A percentile compares a stretch with the other conserved stretches of the same genome.
phyloP scores from a whole-genome alignment of 306 rosid genomes.

The Castanospermum australe region DNA sequence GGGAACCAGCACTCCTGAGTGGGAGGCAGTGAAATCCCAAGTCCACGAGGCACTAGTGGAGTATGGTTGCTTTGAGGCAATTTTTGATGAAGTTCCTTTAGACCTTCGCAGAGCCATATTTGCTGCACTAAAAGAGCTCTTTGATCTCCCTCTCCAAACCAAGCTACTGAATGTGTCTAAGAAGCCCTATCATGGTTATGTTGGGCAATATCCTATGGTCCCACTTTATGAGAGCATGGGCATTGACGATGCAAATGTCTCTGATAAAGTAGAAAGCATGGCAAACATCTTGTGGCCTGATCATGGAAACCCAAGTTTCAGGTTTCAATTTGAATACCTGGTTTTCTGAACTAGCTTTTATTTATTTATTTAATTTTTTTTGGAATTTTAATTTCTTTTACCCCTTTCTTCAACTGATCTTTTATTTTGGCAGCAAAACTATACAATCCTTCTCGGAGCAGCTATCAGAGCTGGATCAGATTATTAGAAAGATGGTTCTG shows the following conservation, averaged over 20 bases:
- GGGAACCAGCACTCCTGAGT: constrained; percentile 34
- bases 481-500: constrained; percentile 67
- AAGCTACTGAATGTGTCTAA: constrained; percentile 51
- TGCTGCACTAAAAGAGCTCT: constrained; percentile 46
- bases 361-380: not conserved
- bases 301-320: constrained; percentile 54
- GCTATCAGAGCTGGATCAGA: constrained; percentile 54
- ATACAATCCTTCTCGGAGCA: constrained; percentile 52
- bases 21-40: constrained; percentile 56
- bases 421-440: constrained; percentile 41
- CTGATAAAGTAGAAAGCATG: constrained; percentile 41
- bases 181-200: constrained; percentile 69
- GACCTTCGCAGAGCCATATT: constrained; percentile 42
- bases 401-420: not conserved
- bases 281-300: constrained; percentile 55
- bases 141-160: constrained; percentile 68
- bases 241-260: constrained; percentile 46
- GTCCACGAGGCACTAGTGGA: constrained; percentile 56
- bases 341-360: not conserved
- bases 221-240: constrained; percentile 75
- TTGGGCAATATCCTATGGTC: constrained; percentile 58
- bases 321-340: constrained; percentile 21
- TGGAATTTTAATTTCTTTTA: not conserved
- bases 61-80: constrained; percentile 74
- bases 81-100: constrained; percentile 46